Evolutionary conservation across 2,329 filamentous ascomycete genomes (phyloP).

Genomic region (Beauveria varroae): DNA sequence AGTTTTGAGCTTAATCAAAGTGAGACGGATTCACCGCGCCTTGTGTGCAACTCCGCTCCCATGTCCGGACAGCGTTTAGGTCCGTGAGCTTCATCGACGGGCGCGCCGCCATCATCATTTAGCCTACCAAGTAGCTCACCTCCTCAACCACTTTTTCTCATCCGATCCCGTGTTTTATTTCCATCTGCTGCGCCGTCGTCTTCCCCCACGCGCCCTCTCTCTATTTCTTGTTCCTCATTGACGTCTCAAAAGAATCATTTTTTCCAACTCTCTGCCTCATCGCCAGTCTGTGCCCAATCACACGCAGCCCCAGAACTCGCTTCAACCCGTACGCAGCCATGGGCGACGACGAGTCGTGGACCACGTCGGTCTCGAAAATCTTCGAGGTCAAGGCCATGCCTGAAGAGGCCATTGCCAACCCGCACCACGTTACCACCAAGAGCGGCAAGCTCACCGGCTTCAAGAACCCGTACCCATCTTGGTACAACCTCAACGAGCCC

Average conservation of each 20-base stretch:
- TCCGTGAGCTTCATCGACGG: no score
- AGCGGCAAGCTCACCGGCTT: conserved; percentile 35
- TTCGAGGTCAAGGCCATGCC: conserved; percentile 22
- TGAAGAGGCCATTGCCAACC: conserved; percentile 35
- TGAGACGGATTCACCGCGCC: no score
- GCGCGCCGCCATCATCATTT: no score
- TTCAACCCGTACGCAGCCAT: background rate
- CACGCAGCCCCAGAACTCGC: background rate
- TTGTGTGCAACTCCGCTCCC: no score
- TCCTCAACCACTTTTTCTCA: no score
- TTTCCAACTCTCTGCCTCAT: background rate
- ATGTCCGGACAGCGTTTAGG: no score
- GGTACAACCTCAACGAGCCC: conserved; percentile 17
- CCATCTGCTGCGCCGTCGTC: background rate
- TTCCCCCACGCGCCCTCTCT: no score
- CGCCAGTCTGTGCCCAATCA: background rate
- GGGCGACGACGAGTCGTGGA: conserved; percentile 5
- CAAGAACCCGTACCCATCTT: conserved; percentile 45
- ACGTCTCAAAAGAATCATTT: background rate
- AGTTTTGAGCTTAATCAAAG: no score
- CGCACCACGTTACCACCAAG: conserved; percentile 39
- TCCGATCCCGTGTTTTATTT: background rate
- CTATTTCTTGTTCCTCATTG: no score
- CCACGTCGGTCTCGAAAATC: conserved; percentile 4
- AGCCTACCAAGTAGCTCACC: no score